A percentile compares a stretch with the other conserved stretches of the same genome.
Conservation (phyloP, 2,329 filamentous ascomycete genomes). For the Cordyceps cicadae region DNA sequence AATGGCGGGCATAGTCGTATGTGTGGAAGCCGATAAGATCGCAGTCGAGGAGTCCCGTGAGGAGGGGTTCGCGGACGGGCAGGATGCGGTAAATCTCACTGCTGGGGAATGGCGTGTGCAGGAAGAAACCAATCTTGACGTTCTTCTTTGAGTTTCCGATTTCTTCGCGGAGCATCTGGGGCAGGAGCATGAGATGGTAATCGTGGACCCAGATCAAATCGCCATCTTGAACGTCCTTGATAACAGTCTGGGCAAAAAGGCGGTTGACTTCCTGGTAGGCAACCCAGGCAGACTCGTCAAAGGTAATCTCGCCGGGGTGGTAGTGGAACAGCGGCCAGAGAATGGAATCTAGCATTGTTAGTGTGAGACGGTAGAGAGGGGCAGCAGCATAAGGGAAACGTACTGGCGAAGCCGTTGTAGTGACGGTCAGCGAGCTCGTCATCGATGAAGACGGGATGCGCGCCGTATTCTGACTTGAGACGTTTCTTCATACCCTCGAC, state of each 20-base stretch:
- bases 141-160: constrained; percentile 75
- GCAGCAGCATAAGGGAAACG: constrained; percentile 24
- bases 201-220: constrained; percentile 98
- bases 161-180: constrained; percentile 88
- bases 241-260: constrained; percentile 81
- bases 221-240: constrained; percentile 80
- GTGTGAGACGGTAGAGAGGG: background rate
- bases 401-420: constrained; percentile 97
- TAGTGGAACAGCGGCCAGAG: constrained; percentile 99
- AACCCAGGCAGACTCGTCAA: constrained; percentile 89
- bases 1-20: constrained; percentile 97
- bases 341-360: constrained; percentile 65
- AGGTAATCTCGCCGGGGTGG: constrained; percentile 95
- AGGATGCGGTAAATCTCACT: constrained; percentile 95
- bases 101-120: constrained; percentile 94
- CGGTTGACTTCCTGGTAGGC: constrained; percentile 91
- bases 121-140: constrained; percentile 95
- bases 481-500: constrained; percentile 64
- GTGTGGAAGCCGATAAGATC: constrained; percentile 97
- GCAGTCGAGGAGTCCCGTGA: constrained; percentile 82
- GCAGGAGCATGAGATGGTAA: constrained; percentile 95
- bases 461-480: constrained; percentile 79
- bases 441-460: constrained; percentile 85
- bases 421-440: constrained; percentile 90
- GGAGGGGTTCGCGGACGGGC: constrained; percentile 80